Percentiles rank a stretch among this genome's conserved stretches.
phyloP scores from a whole-genome alignment of 1,284 basidiomycete genomes.

The Malassezia psittaci region DNA sequence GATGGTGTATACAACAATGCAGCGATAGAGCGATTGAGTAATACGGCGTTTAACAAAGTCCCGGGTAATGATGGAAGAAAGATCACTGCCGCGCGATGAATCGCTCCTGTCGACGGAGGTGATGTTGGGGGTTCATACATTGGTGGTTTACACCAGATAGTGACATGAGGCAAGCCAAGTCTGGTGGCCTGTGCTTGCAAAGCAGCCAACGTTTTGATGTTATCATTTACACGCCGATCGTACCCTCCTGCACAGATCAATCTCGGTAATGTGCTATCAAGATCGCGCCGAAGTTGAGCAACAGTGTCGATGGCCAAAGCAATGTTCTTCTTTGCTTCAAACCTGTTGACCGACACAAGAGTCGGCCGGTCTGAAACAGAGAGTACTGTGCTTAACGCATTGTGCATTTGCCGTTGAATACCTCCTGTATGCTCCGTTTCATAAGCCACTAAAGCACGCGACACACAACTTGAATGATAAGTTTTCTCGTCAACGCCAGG shows the following conservation, averaged over 20 bases:
- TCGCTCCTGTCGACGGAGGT: slow-evolving; percentile 18
- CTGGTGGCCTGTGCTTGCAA: slow-evolving; percentile 26
- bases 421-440: background rate
- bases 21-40: slow-evolving; percentile 21
- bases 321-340: slow-evolving; percentile 88
- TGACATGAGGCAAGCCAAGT: slow-evolving; percentile 50
- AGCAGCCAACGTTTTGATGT: slow-evolving; percentile 55
- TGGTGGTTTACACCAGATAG: slow-evolving; percentile 28
- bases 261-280: slow-evolving; percentile 10
- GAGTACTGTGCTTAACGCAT: slow-evolving; percentile 13
- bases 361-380: slow-evolving; percentile 54
- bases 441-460: slow-evolving; percentile 19
- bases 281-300: slow-evolving; percentile 45
- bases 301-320: slow-evolving; percentile 73
- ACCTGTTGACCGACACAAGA: slow-evolving; percentile 81
- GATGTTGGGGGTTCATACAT: slow-evolving; percentile 40
- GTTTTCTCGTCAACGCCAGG: slow-evolving; percentile 61
- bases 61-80: slow-evolving; percentile 38
- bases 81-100: slow-evolving; percentile 21
- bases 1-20: slow-evolving; percentile 77
- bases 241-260: slow-evolving; percentile 58
- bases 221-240: slow-evolving; percentile 62
- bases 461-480: slow-evolving; percentile 20
- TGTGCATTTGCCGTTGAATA: slow-evolving; percentile 48
- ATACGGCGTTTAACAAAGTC: slow-evolving; percentile 31